These are phyloP conservation scores for Chiua sp. DNA, from an alignment of 1,284 basidiomycete genomes.

Conservation along the genomic window DNA sequence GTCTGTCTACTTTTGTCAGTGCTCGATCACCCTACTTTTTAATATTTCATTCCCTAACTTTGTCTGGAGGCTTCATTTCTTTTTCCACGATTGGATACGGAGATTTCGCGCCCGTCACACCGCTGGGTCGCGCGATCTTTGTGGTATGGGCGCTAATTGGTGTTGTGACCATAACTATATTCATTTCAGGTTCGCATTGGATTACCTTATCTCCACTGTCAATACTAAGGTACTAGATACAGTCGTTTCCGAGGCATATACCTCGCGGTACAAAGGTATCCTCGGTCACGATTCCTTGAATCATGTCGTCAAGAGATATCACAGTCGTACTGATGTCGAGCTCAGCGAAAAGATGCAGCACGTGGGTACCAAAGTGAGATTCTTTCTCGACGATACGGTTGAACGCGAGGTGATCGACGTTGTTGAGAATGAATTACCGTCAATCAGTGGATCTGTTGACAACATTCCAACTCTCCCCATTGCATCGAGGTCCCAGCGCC, in stretches of 20 bases:
- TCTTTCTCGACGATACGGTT: neutral
- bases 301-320: constrained; percentile 53
- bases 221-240: constrained; percentile 12
- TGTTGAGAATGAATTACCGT: neutral
- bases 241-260: constrained; percentile 71
- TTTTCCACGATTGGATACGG: constrained; percentile 79
- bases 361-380: neutral
- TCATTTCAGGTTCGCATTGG: constrained; percentile 60
- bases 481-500: constrained; percentile 10
- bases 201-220: neutral
- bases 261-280: constrained; percentile 56
- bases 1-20: constrained; percentile 76
- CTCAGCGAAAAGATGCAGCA: constrained; percentile 12
- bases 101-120: constrained; percentile 63
- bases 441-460: neutral
- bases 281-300: constrained; percentile 53
- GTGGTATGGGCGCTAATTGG: constrained; percentile 83
- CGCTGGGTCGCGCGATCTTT: constrained; percentile 78
- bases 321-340: constrained; percentile 28
- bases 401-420: constrained; percentile 7
- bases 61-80: constrained; percentile 54
- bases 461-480: neutral
- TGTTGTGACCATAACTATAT: constrained; percentile 75
- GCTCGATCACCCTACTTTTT: neutral
- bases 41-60: constrained; percentile 5